Evolutionary conservation across 257 asterid species (phyloP).

Genomic region (Rehmannia glutinosa): DNA sequence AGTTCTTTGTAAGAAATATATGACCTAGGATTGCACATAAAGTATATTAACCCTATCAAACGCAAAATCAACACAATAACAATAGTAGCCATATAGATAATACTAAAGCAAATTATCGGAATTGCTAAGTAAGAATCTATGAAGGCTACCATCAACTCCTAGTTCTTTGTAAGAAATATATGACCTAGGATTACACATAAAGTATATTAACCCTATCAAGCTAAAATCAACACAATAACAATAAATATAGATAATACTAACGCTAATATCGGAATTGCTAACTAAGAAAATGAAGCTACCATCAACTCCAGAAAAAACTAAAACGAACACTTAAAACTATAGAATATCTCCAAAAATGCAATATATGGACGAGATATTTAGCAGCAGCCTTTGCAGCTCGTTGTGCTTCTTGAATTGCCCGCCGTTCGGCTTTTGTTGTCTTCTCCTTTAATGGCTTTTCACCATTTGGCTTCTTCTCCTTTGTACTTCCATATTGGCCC

Average conservation of each 20-base stretch:
- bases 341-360: neutral
- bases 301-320: neutral
- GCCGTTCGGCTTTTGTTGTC: constrained; percentile 86
- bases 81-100: neutral
- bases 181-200: neutral
- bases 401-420: constrained; percentile 96
- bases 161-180: neutral
- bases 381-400: constrained; percentile 88
- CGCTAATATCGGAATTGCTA: neutral
- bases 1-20: neutral
- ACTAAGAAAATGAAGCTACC: neutral
- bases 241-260: neutral
- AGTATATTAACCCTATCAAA: neutral
- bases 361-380: constrained; percentile 17
- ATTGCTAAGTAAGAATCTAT: neutral
- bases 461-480: constrained; percentile 41
- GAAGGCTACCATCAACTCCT: neutral
- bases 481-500: constrained; percentile 37
- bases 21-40: neutral
- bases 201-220: neutral
- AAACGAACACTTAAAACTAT: neutral
- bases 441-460: constrained; percentile 68
- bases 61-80: neutral
- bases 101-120: neutral
- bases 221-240: neutral